Evolutionary conservation across 2,329 filamentous ascomycete species (phyloP), one percentile per base, ranked within the genome.

Genomic region (Zymoseptoria pseudotritici): DNA sequence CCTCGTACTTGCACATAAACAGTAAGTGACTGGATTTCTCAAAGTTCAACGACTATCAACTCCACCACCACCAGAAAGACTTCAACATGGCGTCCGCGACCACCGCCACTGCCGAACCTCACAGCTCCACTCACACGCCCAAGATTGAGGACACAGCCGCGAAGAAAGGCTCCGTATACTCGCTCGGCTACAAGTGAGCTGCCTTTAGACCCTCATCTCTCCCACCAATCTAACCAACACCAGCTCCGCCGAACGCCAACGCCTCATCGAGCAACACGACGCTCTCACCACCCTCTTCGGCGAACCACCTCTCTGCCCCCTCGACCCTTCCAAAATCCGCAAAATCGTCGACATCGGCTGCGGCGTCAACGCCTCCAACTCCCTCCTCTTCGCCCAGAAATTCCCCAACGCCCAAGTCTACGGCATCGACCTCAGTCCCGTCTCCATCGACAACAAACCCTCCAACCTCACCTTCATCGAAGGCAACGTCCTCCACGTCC

Each of bases 311-410:
- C 57, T 58, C 26, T 42, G 53, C 13, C 60, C 60, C 13, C 17
- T 62, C 24, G 2, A 19, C 4, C 20, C 20, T 6, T 17, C 13
- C 8, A 19, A 19, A 6, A 17, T 54, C 13, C 52, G 54, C 29
- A 62, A 58, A 21, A 54, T 62, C 19, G 42, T 76, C 67, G 61
- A 61, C 58, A 57, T 77, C 72, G n/a, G 78, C 77, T 63, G 79
- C 78, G 42, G 74, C 75, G 61, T 77, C 77, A 46, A 61, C 31
- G 61, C 61, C n/a, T 55, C 57, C 22, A 61, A 58, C 58, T 57
- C 59, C 17, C 46, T 61, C 19, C 21, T 58, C 49, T 59, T 63
- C 50, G 61, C 61, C 76, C 46, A 59, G 10, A 53, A 24, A 1
- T 62, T 62, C 26, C 60, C 60, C 3, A 9, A 19, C 5, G 60